These are phyloP conservation scores for Penicillium simplicissimum DNA, from an alignment of 495 filamentous ascomycete genomes.

Conservation along the genomic window DNA sequence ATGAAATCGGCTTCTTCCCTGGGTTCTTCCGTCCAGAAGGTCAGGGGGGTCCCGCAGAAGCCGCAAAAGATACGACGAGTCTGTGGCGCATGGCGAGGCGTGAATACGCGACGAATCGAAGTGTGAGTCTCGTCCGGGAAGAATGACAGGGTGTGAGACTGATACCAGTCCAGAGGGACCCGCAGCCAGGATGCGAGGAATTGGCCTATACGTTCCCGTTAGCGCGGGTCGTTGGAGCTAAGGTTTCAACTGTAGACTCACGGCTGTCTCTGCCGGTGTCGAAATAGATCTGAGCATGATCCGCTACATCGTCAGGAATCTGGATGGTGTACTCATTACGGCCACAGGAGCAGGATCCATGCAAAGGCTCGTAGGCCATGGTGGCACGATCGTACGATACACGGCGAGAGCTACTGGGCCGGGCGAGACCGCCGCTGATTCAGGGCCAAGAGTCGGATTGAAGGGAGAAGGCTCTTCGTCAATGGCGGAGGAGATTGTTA, in stretches of 20 bases:
- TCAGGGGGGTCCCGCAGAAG: constrained; percentile 81
- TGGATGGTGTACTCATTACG: constrained; percentile 78
- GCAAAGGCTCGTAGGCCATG: constrained; percentile 52
- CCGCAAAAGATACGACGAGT: constrained; percentile 82
- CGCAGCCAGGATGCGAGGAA: constrained; percentile 75
- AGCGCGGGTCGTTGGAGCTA: constrained; percentile 14
- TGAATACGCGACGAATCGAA: constrained; percentile 71
- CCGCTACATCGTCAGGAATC: constrained; percentile 56
- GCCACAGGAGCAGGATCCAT: constrained; percentile 80
- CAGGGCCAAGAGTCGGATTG: not conserved
- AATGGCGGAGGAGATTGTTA: constrained; percentile 1
- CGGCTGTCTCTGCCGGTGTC: constrained; percentile 64
- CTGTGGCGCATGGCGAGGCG: constrained; percentile 56
- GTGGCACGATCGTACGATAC: constrained; percentile 19
- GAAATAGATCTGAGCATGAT: constrained; percentile 67
- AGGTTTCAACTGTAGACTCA: constrained; percentile 42
- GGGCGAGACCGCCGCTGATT: not conserved
- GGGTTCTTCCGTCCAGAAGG: constrained; percentile 75
- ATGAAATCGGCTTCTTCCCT: constrained; percentile 70
- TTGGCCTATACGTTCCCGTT: constrained; percentile 58
- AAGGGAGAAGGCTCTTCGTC: not conserved
- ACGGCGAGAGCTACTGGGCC: not conserved
- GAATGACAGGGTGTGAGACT: constrained; percentile 67
- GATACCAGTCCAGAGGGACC: constrained; percentile 75
- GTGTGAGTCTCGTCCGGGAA: constrained; percentile 75